Base-by-base conservation (phyloP, 306 rosid genomes). In the Medicago arabica region DNA sequence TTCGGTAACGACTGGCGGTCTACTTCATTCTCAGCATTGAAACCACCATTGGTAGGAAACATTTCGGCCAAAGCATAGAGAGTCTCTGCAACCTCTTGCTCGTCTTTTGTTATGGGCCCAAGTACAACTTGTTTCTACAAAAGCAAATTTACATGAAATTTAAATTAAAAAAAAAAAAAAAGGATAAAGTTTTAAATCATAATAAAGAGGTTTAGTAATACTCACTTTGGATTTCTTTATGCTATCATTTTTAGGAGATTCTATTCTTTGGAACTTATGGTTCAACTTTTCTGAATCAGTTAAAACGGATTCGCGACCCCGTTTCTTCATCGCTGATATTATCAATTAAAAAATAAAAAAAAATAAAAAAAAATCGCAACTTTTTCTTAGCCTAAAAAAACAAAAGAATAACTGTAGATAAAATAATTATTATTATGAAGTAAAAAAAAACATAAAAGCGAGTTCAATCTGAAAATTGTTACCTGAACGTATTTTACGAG, bases 61-160 rank as follows among this genome's bases (percentile, higher is more conserved):
- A 93, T 86, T 67, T 91, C 95, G 4, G 97, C 95, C 88, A 93
- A 81, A 61, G 95, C 91, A 81, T 76, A 93, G 67, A 93, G 86
- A 49, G 96, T 86, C 82, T 93, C 95, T 19, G 77, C 98, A 59
- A 90, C 98, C 87, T 93, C 98, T 82, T 90, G 89, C 84, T 93
- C 98, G 46, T 93, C 98, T 79, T 93, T 89, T 9, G 98, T 93
- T 50, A 93, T 86, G 74, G 91, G 69, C 71, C 83, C 87, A 50
- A 78, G 21, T 31, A 40, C 80, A 72, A 64, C 76, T 71, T 76
- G 85, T 82, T 88, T 86, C 93, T 88, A 81, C 77, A 68, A 77
- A 85, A 86, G 54, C 53, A 81, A 78, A 81, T 75, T 25, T 25
- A 25, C 28, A 25, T 49, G 46, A 69, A 62, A 76, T 67, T 57